Evolutionary conservation across 345 rosid genomes (phyloP).

Genomic region (Eucalyptus albens): DNA sequence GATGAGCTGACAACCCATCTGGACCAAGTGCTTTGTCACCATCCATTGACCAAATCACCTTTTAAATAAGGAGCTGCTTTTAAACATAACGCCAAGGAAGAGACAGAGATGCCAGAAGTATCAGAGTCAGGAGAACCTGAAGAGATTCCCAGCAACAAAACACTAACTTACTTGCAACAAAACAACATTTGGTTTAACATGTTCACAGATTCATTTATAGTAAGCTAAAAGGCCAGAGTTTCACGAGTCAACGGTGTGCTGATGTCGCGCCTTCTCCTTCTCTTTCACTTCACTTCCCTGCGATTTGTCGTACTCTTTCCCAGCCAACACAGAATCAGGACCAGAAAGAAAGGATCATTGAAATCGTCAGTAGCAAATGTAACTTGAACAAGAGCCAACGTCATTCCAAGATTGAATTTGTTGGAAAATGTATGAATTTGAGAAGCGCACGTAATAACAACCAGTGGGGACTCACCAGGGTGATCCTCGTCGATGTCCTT

Average conservation of each 20-base stretch:
- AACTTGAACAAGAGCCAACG: neutral
- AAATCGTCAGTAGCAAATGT: neutral
- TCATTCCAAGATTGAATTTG: neutral
- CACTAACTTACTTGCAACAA: neutral
- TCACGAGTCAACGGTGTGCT: conserved; percentile 1
- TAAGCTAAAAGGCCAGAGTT: neutral
- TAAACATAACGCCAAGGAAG: neutral
- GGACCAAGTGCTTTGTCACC: neutral
- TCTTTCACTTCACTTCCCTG: conserved; percentile 75
- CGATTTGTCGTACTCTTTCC: conserved; percentile 45
- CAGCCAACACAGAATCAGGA: fast-evolving
- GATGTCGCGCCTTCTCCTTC: conserved; percentile 58
- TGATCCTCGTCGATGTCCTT: conserved; percentile 36
- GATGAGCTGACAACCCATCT: neutral
- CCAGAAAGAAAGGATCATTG: no score
- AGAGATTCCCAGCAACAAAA: neutral
- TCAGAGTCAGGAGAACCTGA: neutral
- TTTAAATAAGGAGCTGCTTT: neutral
- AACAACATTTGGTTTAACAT: neutral
- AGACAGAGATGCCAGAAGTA: neutral
- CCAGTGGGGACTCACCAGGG: conserved; percentile 19
- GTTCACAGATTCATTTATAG: neutral
- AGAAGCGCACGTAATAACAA: fast-evolving
- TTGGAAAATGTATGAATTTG: neutral
- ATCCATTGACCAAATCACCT: neutral